These are phyloP conservation scores for Lizanozyma gosingica DNA, from an alignment of 1,139 yeast genomes.

Conservation along the genomic window DNA sequence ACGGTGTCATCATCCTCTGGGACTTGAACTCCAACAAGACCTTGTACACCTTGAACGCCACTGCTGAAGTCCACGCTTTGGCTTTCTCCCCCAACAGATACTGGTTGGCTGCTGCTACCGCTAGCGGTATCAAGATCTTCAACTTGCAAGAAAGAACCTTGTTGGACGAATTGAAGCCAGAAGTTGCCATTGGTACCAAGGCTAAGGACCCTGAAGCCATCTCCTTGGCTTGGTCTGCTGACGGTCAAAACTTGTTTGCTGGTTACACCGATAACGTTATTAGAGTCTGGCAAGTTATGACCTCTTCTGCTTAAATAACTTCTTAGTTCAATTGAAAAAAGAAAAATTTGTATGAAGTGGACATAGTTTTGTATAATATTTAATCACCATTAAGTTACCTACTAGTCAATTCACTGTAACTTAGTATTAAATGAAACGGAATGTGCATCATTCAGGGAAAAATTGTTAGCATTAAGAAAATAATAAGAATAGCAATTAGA, in stretches of 20 bases:
- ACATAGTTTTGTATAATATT: neutral
- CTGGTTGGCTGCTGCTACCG: constrained; percentile 99
- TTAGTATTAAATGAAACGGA: too few relatives aligned
- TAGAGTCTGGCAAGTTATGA: constrained; percentile 99
- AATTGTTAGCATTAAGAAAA: too few relatives aligned
- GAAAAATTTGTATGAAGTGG: neutral
- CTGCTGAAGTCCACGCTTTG: constrained; percentile 96
- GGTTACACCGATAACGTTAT: constrained; percentile 99
- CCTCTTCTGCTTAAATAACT: constrained; percentile 51
- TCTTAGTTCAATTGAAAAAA: neutral
- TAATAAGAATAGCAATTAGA: too few relatives aligned
- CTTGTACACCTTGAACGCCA: constrained; percentile 90
- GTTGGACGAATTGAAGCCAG: constrained; percentile 98
- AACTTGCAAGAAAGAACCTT: constrained; percentile 93
- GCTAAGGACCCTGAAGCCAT: constrained; percentile 98
- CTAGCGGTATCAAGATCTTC: constrained; percentile 97
- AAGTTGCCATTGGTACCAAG: constrained; percentile 81
- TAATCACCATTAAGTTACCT: neutral
- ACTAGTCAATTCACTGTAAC: neutral
- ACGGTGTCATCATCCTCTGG: constrained; percentile 98
- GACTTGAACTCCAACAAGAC: constrained; percentile 84
- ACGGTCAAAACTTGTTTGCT: constrained; percentile 98
- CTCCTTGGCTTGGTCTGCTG: constrained; percentile 99
- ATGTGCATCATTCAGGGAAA: too few relatives aligned
- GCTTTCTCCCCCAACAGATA: constrained; percentile 99